Evolutionary conservation across 1,284 basidiomycete species (phyloP).

Genomic region (Limonomyces culmigenus): DNA sequence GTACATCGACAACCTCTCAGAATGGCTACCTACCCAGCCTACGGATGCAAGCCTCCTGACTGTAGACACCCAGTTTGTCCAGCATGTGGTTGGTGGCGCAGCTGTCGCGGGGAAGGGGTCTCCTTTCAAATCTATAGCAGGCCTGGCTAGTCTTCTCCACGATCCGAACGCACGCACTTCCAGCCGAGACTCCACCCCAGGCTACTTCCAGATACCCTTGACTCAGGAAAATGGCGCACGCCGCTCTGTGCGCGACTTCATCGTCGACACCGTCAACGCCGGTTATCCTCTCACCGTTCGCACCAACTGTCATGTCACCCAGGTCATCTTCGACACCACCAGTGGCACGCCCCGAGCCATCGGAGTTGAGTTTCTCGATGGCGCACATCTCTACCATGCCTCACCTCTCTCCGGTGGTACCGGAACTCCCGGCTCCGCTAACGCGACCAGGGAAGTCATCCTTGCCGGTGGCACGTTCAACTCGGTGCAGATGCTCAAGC

Average conservation of each 20-base stretch:
- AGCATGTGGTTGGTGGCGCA: no score
- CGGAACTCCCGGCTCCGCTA: constrained; percentile 21
- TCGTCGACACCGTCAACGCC: constrained; percentile 47
- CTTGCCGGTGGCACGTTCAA: constrained; percentile 48
- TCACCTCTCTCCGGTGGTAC: constrained; percentile 9
- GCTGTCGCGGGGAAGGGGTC: no score
- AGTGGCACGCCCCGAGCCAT: constrained; percentile 31
- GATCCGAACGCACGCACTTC: no score
- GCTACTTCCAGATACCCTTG: constrained; percentile 46
- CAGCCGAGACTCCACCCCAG: constrained; percentile 26
- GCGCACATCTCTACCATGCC: no score
- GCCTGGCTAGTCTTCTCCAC: background rate
- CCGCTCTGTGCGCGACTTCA: constrained; percentile 50
- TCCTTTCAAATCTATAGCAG: no score
- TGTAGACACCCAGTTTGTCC: no score
- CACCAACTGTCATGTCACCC: constrained; percentile 37
- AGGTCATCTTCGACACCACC: constrained; percentile 30
- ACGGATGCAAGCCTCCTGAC: no score
- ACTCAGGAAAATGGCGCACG: constrained; percentile 50
- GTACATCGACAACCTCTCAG: no score
- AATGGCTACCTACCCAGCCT: no score
- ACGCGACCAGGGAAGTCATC: constrained; percentile 41
- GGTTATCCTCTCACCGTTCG: constrained; percentile 50
- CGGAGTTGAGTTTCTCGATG: constrained; percentile 34
- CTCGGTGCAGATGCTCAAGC: constrained; percentile 48